A percentile compares a stretch with the other conserved stretches of the same genome.
Evolutionary conservation across 2,329 filamentous ascomycete genomes (phyloP).

Genomic region (Clonostachys chloroleuca): DNA sequence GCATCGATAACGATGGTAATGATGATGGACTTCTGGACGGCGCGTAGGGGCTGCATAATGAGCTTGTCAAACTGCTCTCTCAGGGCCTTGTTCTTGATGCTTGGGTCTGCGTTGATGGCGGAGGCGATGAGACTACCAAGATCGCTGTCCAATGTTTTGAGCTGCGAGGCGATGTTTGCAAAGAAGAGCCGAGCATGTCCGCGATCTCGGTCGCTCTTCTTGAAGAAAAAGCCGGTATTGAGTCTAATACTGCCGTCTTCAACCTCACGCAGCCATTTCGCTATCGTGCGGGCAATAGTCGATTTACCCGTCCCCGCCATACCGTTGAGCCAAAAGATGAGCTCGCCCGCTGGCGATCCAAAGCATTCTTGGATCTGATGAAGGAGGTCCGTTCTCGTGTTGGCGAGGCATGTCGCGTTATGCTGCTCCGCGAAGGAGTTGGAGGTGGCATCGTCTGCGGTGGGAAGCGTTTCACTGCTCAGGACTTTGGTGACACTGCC

Average conservation of each 20-base stretch:
- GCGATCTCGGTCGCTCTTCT: constrained; percentile 6
- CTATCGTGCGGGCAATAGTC: neutral
- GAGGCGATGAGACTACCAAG: neutral
- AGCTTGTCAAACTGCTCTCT: constrained; percentile 5
- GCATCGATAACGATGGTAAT: neutral
- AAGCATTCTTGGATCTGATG: neutral
- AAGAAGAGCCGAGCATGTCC: neutral
- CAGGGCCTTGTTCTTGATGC: neutral
- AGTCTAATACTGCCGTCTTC: neutral
- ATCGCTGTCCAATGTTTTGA: neutral
- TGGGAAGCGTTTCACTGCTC: neutral
- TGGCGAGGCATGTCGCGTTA: neutral
- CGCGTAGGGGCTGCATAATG: neutral
- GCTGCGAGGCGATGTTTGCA: neutral
- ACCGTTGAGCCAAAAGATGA: neutral
- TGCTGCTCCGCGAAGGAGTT: constrained; percentile 9
- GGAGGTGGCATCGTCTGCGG: neutral
- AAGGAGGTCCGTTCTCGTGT: neutral
- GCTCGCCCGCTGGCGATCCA: neutral
- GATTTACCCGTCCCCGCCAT: neutral
- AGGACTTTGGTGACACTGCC: too few species aligned
- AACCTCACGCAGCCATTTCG: neutral
- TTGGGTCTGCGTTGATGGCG: neutral
- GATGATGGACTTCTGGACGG: neutral
- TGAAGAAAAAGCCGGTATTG: neutral